These are phyloP conservation scores for Urostyla sp. DNA, from an alignment of 73 alveolate species.

Conservation along the genomic window DNA sequence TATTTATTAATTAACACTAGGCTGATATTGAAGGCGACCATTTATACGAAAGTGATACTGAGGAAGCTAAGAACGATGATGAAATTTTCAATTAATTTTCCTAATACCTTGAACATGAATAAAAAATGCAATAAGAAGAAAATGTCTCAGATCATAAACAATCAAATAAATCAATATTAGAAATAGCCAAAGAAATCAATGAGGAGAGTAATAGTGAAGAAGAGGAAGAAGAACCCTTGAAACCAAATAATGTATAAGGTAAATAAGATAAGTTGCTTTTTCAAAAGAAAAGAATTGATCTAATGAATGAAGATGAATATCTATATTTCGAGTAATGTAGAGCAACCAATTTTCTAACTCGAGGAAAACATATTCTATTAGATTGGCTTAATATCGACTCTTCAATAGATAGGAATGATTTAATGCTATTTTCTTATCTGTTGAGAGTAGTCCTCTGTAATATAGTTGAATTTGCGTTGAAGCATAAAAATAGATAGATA, in stretches of 20 bases:
- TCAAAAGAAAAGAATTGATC: background rate
- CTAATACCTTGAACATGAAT: slow-evolving; percentile 23
- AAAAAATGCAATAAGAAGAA: background rate
- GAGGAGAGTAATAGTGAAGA: slow-evolving; percentile 27
- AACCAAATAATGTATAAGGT: background rate
- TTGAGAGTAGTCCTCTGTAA: slow-evolving; percentile 15
- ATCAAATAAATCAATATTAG: slow-evolving; percentile 33
- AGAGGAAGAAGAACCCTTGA: background rate
- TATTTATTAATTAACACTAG: background rate
- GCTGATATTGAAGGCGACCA: slow-evolving; percentile 30
- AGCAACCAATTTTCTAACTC: slow-evolving; percentile 18
- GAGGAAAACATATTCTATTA: slow-evolving; percentile 45
- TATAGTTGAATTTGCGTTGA: slow-evolving; percentile 41
- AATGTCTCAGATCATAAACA: background rate
- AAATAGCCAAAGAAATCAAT: slow-evolving; percentile 28
- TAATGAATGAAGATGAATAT: slow-evolving; percentile 43
- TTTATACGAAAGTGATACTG: slow-evolving; percentile 33
- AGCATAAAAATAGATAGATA: background rate
- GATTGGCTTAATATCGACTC: slow-evolving; percentile 32
- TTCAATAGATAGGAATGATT: slow-evolving; percentile 24
- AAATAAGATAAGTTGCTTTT: slow-evolving; percentile 21
- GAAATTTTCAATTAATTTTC: slow-evolving; percentile 10
- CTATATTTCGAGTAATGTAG: slow-evolving; percentile 44
- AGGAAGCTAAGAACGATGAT: slow-evolving; percentile 15
- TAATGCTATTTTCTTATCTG: slow-evolving; percentile 34